A percentile compares a stretch with the other conserved stretches of the same genome.
Conservation (phyloP, 1,284 basidiomycete species). For the Tylopilus sp. region DNA sequence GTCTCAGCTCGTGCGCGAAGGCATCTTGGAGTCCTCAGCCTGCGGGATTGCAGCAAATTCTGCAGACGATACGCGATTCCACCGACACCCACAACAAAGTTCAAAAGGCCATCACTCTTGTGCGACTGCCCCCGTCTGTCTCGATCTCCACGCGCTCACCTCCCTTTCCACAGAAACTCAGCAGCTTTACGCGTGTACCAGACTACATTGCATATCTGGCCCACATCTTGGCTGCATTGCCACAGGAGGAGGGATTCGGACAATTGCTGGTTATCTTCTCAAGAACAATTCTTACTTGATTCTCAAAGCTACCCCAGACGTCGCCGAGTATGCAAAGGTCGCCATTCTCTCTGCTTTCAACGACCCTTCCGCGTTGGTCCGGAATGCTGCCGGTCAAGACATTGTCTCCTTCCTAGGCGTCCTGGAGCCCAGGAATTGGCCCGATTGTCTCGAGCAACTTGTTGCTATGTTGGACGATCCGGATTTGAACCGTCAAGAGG, state of each 20-base stretch:
- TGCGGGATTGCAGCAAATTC: constrained; percentile 84
- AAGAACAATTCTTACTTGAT: constrained; percentile 93
- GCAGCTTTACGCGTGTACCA: constrained; percentile 88
- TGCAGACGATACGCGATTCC: constrained; percentile 88
- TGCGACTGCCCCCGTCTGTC: constrained; percentile 48
- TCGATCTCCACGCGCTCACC: constrained; percentile 36
- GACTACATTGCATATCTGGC: constrained; percentile 98
- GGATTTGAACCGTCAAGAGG: constrained; percentile 85
- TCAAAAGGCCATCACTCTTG: constrained; percentile 82
- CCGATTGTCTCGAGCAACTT: constrained; percentile 89
- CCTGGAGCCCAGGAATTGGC: constrained; percentile 91
- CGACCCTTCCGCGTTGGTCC: constrained; percentile 86
- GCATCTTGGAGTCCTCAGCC: constrained; percentile 81
- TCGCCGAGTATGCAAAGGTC: constrained; percentile 84
- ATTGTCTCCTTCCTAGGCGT: constrained; percentile 89
- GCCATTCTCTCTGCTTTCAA: constrained; percentile 86
- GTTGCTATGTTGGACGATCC: constrained; percentile 84
- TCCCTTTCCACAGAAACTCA: constrained; percentile 76
- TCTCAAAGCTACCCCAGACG: constrained; percentile 72
- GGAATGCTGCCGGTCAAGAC: constrained; percentile 92
- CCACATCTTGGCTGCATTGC: constrained; percentile 88
- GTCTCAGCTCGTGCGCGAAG: constrained; percentile 54
- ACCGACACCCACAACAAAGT: constrained; percentile 78
- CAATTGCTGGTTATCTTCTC: constrained; percentile 96
- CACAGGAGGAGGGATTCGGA: constrained; percentile 90